These are phyloP conservation scores for Hypoxylon perforatum DNA, from an alignment of 495 filamentous ascomycete genomes.

Conservation along the genomic window DNA sequence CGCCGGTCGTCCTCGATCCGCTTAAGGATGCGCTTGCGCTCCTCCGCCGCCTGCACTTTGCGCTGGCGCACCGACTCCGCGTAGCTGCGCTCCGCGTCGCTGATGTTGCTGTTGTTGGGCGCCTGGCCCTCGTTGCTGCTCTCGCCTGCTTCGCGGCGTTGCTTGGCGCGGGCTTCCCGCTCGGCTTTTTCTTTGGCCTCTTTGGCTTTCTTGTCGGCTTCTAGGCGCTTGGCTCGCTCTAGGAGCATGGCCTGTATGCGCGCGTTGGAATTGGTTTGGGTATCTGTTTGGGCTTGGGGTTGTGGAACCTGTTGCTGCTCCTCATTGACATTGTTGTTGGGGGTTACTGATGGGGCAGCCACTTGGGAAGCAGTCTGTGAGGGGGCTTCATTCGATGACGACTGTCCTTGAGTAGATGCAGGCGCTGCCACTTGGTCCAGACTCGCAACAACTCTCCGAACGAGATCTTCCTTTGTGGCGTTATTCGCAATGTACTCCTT, in stretches of 20 bases:
- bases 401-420: constrained; percentile 19
- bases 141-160: constrained; percentile 43
- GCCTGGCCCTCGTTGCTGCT: constrained; percentile 42
- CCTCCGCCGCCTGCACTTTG: constrained; percentile 65
- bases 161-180: constrained; percentile 50
- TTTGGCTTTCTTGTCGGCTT: constrained; percentile 45
- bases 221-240: constrained; percentile 48
- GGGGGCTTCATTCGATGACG: constrained; percentile 8
- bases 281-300: too few relatives aligned
- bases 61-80: constrained; percentile 62
- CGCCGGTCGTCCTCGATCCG: constrained; percentile 75
- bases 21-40: constrained; percentile 69
- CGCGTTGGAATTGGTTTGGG: neutral
- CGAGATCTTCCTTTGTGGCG: constrained; percentile 67
- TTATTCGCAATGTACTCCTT: constrained; percentile 73
- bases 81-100: constrained; percentile 47
- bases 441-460: constrained; percentile 57
- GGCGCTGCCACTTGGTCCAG: constrained; percentile 38
- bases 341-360: neutral
- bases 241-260: constrained; percentile 35
- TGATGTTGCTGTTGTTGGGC: constrained; percentile 12
- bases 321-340: too few relatives aligned
- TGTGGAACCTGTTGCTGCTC: too few relatives aligned
- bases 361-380: constrained; percentile 22
- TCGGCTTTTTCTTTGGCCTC: constrained; percentile 50